Conservation (phyloP, 768 basidiomycete species). For the Lactifluus volemus region DNA sequence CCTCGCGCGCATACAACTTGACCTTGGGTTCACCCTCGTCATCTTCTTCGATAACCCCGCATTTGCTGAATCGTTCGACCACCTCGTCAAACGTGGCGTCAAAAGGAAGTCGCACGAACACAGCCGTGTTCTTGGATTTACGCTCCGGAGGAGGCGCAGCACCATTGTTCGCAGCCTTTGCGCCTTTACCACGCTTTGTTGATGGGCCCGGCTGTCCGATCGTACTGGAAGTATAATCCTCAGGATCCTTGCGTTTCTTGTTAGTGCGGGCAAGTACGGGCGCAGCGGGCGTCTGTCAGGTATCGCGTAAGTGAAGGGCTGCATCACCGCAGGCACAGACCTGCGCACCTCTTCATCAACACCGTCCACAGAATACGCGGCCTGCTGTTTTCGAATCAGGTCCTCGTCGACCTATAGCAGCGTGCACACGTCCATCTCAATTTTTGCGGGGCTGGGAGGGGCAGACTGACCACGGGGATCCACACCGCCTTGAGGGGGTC, state of each 20-base stretch:
- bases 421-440: conserved; percentile 16
- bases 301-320: conserved; percentile 19
- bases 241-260: conserved; percentile 71
- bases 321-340: background rate
- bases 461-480: conserved; percentile 68
- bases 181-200: conserved; percentile 61
- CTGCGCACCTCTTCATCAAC: conserved; percentile 85
- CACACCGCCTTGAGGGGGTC: conserved; percentile 67
- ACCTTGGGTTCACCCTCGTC: conserved; percentile 87
- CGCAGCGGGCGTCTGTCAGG: conserved; percentile 69
- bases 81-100: conserved; percentile 71
- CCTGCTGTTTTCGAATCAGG: conserved; percentile 81
- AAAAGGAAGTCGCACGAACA: conserved; percentile 77
- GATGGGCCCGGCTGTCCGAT: conserved; percentile 40
- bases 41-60: conserved; percentile 88
- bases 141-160: conserved; percentile 31
- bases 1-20: conserved; percentile 88
- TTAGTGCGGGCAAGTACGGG: conserved; percentile 73
- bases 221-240: conserved; percentile 59
- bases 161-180: conserved; percentile 31
- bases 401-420: conserved; percentile 74
- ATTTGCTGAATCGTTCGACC: conserved; percentile 80
- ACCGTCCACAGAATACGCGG: conserved; percentile 85
- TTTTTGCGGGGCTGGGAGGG: background rate
- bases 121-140: conserved; percentile 86